A percentile compares a stretch with the other conserved stretches of the same genome.
Conservation (phyloP, 441 rosid species). For the Lagerstroemia fauriei region DNA sequence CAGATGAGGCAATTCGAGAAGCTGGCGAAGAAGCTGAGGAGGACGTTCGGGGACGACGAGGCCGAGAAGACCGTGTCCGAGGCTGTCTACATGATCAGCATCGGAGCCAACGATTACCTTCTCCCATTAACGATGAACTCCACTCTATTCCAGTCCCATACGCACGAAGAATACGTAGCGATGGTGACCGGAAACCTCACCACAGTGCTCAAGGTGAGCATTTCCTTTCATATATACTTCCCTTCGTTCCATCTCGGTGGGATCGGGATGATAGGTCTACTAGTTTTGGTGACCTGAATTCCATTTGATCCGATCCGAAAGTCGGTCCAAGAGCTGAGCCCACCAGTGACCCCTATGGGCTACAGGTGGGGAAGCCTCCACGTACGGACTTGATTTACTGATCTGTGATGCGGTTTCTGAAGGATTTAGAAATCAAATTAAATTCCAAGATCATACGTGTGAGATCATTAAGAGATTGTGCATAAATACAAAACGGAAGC, state of each 20-base stretch:
- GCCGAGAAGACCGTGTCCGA: slow-evolving; percentile 31
- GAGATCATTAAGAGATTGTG: not conserved
- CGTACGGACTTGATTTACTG: no score
- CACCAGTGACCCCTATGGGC: no score
- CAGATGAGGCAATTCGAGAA: slow-evolving; percentile 43
- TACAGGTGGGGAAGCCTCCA: no score
- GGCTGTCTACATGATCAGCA: slow-evolving; percentile 44
- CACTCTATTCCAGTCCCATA: slow-evolving; percentile 29
- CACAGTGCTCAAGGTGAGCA: slow-evolving; percentile 36
- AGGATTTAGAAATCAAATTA: not conserved
- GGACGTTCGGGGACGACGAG: slow-evolving; percentile 38
- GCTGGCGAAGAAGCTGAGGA: slow-evolving; percentile 32
- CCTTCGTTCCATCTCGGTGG: no score
- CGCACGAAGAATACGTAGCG: slow-evolving; percentile 33
- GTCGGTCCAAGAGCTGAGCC: no score
- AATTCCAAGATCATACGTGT: not conserved
- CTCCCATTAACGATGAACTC: slow-evolving; percentile 27
- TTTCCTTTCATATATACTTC: not conserved
- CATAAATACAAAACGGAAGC: no score
- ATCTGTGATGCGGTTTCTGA: no score
- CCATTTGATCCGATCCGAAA: not conserved
- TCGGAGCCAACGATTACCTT: slow-evolving; percentile 48
- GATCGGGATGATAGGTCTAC: no score
- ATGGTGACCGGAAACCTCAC: slow-evolving; percentile 50
- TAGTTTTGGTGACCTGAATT: no score